phyloP scores from a whole-genome alignment of 1,139 yeast genomes.

The Yamadazyma friedrichii region DNA sequence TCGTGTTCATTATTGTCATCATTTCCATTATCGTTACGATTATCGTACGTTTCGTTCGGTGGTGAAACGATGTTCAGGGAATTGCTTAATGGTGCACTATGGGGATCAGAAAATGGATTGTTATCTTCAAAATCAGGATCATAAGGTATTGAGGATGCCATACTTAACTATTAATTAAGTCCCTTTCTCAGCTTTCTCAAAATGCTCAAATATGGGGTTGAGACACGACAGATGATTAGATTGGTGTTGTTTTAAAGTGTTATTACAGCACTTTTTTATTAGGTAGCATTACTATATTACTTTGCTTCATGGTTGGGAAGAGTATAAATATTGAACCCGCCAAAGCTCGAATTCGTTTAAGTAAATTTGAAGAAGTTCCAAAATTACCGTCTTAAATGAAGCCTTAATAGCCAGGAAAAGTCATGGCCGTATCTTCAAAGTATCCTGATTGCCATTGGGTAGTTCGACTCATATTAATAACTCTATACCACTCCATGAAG shows the following conservation, averaged over 20 bases:
- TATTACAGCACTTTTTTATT: no score
- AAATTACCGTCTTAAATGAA: no score
- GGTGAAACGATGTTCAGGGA: not conserved
- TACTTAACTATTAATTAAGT: conserved; percentile 14
- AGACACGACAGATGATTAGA: not conserved
- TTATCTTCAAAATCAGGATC: conserved; percentile 66
- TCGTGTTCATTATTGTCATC: conserved; percentile 1
- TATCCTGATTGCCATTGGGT: no score
- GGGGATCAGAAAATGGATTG: conserved; percentile 55
- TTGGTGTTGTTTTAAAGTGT: no score
- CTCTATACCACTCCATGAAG: no score
- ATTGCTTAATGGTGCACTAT: not conserved
- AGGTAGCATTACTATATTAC: no score
- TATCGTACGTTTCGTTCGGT: not conserved
- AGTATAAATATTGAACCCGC: no score
- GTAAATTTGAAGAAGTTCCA: no score
- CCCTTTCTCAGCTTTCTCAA: not conserved
- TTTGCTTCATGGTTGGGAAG: no score
- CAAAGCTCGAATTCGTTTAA: no score
- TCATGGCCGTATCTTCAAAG: no score
- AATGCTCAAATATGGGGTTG: not conserved
- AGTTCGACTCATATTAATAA: not conserved
- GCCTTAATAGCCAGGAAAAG: no score
- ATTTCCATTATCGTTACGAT: not conserved
- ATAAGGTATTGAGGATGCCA: conserved; percentile 60